Evolutionary conservation across 768 basidiomycete species (phyloP).

Genomic region (Trametes coccinea): DNA sequence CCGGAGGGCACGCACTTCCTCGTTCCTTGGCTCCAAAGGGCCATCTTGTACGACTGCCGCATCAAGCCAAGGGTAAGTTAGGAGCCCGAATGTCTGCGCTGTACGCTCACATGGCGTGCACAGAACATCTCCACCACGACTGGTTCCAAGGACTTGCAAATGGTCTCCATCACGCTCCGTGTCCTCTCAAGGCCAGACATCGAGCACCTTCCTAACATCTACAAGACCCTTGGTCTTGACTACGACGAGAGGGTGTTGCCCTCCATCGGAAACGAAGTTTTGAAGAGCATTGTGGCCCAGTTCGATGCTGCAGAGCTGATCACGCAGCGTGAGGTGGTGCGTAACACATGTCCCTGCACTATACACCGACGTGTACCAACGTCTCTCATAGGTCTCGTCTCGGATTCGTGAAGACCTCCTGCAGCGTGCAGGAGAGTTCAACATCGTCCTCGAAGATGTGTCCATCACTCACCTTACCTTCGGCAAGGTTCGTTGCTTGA

Average conservation of each 20-base stretch:
- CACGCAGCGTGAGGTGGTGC: conserved; percentile 94
- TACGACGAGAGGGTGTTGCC: conserved; percentile 98
- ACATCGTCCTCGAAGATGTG: conserved; percentile 94
- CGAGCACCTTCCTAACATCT: conserved; percentile 85
- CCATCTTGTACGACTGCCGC: conserved; percentile 96
- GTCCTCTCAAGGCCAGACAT: conserved; percentile 94
- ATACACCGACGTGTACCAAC: not conserved
- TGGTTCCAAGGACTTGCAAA: conserved; percentile 97
- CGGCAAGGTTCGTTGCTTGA: conserved; percentile 59
- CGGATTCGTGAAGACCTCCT: conserved; percentile 90
- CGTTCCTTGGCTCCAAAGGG: conserved; percentile 92
- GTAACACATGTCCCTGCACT: conserved; percentile 31
- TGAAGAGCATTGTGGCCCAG: conserved; percentile 98
- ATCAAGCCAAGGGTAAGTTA: conserved; percentile 84
- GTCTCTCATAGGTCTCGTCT: conserved; percentile 67
- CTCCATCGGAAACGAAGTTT: conserved; percentile 96
- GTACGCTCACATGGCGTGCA: conserved; percentile 7
- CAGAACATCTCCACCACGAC: conserved; percentile 99
- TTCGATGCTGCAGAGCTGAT: conserved; percentile 97
- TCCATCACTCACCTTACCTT: conserved; percentile 93
- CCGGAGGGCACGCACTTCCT: conserved; percentile 96
- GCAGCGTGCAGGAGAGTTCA: conserved; percentile 93
- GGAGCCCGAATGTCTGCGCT: not conserved
- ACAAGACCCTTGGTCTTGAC: conserved; percentile 91
- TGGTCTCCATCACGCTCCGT: conserved; percentile 95